Base-by-base conservation (phyloP, 1,284 basidiomycete species). In the Pisolithus thermaeus region DNA sequence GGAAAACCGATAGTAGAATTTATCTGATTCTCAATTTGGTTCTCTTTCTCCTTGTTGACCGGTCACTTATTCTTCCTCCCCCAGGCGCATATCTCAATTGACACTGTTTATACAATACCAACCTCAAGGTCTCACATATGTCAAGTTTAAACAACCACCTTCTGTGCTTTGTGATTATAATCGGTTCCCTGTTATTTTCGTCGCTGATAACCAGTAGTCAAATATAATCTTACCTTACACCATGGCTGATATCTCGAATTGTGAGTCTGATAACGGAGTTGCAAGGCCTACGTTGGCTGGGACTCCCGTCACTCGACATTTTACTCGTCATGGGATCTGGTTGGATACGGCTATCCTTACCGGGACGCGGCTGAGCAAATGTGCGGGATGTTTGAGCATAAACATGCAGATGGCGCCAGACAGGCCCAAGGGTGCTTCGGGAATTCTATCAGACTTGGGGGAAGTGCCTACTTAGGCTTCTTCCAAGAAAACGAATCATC, bases 261-360 rank as follows among this genome's bases (percentile, higher is more conserved):
- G 86, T 0, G 86, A 88, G 55, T 78, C 79, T 1, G 80, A 80
- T 49, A 84, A 83, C 54, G 82, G 88, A 0, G 95, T 95, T 1
- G 93, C 97, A 51, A 95, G 94, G 64, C 83, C 98, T 25, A 96
- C 96, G 0, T 76, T 99, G 16, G 95, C 96, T 0, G 96, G 98
- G 71, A 97, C 96, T 14, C 89, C 95, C 58, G 85, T 98, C 63
- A 95, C 98, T 75, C 80, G 0, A 73, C 82, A 0, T 84, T 87
- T 56, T 72, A 77, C 1, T 69, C 75, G 1, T 69, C 76, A 3
- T 30, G 11, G 25, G 25, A 72, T 73, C 0, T 78, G 82, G 2
- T 93, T 90, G 0, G 83, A 90, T 60, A 95, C 91, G 0, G 84
- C 80, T 42, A 86, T 98, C 52, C 78, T 99, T 7, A 90, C 98